phyloP scores from a whole-genome alignment of 2,329 filamentous ascomycete species.

The Alternaria panax region DNA sequence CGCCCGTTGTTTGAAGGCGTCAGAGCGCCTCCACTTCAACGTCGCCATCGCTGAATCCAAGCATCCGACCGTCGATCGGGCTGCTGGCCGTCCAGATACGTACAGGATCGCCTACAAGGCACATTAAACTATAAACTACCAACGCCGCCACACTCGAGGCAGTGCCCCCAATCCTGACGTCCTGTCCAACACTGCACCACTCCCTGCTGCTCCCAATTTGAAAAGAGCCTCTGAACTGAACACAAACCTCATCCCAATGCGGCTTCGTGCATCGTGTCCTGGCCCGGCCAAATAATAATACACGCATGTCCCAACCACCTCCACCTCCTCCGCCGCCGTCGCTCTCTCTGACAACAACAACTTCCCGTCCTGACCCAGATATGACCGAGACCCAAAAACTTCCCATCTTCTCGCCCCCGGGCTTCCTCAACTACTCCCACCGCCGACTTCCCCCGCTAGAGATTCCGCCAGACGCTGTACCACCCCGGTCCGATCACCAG shows the following conservation, averaged over 20 bases:
- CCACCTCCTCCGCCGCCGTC: constrained; percentile 49
- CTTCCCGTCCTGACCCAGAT: constrained; percentile 43
- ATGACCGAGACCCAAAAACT: constrained; percentile 58
- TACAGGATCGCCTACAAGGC: constrained; percentile 44
- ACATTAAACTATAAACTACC: constrained; percentile 48
- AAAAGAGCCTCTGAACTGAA: constrained; percentile 46
- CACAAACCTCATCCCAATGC: constrained; percentile 49
- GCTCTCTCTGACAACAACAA: constrained; percentile 51
- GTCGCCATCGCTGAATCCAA: constrained; percentile 47
- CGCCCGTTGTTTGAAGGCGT: constrained; percentile 41
- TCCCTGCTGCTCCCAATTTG: constrained; percentile 47
- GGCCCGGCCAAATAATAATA: constrained; percentile 52
- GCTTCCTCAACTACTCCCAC: constrained; percentile 51
- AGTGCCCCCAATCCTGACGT: constrained; percentile 51
- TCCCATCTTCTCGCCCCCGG: constrained; percentile 51
- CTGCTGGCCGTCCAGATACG: constrained; percentile 51
- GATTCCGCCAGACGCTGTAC: constrained; percentile 49
- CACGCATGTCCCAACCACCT: constrained; percentile 54
- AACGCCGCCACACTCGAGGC: constrained; percentile 49
- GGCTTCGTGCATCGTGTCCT: constrained; percentile 52
- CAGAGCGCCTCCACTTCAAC: constrained; percentile 47
- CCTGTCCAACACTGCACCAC: constrained; percentile 49
- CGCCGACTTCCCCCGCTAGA: constrained; percentile 51
- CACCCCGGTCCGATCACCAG: constrained; percentile 48
- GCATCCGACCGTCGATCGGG: constrained; percentile 45